phyloP scores from a whole-genome alignment of 2,329 filamentous ascomycete genomes.

The Colletotrichum lupini region DNA sequence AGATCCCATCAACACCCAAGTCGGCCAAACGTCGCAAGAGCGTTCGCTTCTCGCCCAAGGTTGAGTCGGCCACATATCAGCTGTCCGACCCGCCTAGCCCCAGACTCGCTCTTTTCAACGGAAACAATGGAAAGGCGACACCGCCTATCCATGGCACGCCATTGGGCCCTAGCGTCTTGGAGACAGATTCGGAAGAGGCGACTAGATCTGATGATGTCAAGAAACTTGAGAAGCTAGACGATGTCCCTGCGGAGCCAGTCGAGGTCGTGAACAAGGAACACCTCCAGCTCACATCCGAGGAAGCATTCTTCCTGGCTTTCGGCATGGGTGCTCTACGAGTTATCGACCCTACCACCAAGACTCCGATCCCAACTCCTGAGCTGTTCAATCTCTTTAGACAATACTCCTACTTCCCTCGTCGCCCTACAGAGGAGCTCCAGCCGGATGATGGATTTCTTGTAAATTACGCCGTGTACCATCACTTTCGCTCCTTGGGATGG shows the following conservation, averaged over 20 bases:
- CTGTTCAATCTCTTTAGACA: conserved; percentile 75
- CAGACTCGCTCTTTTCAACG: conserved; percentile 44
- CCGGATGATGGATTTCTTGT: conserved; percentile 88
- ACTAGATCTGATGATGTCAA: not conserved
- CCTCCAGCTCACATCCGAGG: conserved; percentile 89
- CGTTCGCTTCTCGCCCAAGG: conserved; percentile 76
- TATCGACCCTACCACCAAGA: conserved; percentile 57
- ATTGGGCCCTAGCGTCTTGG: conserved; percentile 11
- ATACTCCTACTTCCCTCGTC: conserved; percentile 76
- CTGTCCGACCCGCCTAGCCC: conserved; percentile 63
- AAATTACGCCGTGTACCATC: conserved; percentile 91
- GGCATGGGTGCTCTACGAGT: conserved; percentile 80
- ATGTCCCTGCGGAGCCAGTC: not conserved
- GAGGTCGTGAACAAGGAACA: conserved; percentile 75
- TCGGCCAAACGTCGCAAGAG: conserved; percentile 65
- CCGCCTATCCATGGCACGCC: conserved; percentile 7
- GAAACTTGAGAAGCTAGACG: not conserved
- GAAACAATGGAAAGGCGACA: conserved; percentile 37
- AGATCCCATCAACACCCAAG: conserved; percentile 29
- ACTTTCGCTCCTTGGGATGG: conserved; percentile 96
- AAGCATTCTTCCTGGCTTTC: conserved; percentile 91
- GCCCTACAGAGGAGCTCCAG: conserved; percentile 57
- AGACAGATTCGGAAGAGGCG: conserved; percentile 1
- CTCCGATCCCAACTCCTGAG: conserved; percentile 62
- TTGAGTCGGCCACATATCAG: conserved; percentile 72